Conservation (phyloP, 208 protist species). For the Phytomonas francai region DNA sequence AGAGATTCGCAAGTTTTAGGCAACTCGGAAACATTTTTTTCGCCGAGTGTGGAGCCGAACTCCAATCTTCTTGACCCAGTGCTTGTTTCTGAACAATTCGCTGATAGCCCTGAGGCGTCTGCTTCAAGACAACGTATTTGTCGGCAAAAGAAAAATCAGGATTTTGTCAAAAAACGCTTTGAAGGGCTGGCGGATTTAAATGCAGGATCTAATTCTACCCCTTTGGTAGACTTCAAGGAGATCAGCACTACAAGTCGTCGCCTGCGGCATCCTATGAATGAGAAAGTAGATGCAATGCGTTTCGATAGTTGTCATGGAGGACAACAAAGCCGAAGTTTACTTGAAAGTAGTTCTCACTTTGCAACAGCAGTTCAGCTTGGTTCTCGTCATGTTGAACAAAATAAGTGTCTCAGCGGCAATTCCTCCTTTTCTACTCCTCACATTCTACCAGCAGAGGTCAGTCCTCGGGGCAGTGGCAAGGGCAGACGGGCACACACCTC, state of each 20-base stretch:
- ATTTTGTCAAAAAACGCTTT: background rate
- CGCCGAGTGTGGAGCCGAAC: background rate
- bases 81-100: background rate
- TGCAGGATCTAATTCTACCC: background rate
- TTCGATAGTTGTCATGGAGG: background rate
- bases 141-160: background rate
- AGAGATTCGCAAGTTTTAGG: background rate
- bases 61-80: background rate
- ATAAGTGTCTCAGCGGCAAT: background rate
- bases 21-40: background rate
- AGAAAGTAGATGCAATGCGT: background rate
- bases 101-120: background rate
- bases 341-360: background rate
- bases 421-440: background rate
- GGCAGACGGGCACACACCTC: background rate
- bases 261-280: background rate
- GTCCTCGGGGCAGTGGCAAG: background rate
- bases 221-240: background rate
- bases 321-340: slow-evolving; percentile 2
- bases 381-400: background rate
- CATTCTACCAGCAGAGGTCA: background rate
- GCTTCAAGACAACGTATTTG: background rate
- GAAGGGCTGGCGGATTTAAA: background rate
- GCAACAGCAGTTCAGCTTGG: background rate
- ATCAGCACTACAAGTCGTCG: background rate